Base-by-base conservation (phyloP, 2,329 filamentous ascomycete species). In the Colletotrichum sp. region DNA sequence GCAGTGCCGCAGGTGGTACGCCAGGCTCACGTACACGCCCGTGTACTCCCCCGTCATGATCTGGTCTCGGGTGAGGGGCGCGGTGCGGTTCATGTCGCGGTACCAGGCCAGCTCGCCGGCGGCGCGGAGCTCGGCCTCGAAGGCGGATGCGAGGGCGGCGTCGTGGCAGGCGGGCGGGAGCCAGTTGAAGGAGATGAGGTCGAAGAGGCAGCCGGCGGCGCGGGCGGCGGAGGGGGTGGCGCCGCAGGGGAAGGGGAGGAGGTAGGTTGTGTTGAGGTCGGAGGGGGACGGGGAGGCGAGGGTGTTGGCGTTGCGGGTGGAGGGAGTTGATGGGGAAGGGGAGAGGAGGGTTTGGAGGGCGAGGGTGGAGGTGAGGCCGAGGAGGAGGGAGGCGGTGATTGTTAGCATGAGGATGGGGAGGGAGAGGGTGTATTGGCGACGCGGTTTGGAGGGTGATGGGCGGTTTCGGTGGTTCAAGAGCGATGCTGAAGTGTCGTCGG, bases 141-240 rank as follows among this genome's bases (percentile, higher is more conserved):
- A 76, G 28, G 24, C 10, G 10, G 30, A 4, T 0, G 71, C 74
- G 69, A 76, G 74, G n/a, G 43, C 38, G 9, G n/a, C 70, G 24
- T 76, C 71, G 64, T 74, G 71, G 71, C 74, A 76, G 16, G 43
- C 16, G 4, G 71, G 71, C 6, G 74, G 74, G n/a, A 76, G 74
- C 74, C 74, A 74, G 74, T 74, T 76, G 64, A 69, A 76, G 71
- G 55, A 64, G 38, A 69, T 48, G 12, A 76, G 71, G 43, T 76
- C 71, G 58, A 76, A 76, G 57, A 57, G 10, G 43, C 74, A 76
- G 30, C 74, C 74, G n/a, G 70, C 55, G 6, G 64, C 32, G 70
- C 74, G 74, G 5, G 74, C 74, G 21, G 73, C 61, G 57, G 70
- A 26, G 12, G 73, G 73, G 8, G 63, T 73, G 10, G 34, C 5